Percentiles rank a stretch among this genome's conserved stretches.
phyloP scores from a whole-genome alignment of 2,329 filamentous ascomycete species.

The Pseudocercospora fijiensis region DNA sequence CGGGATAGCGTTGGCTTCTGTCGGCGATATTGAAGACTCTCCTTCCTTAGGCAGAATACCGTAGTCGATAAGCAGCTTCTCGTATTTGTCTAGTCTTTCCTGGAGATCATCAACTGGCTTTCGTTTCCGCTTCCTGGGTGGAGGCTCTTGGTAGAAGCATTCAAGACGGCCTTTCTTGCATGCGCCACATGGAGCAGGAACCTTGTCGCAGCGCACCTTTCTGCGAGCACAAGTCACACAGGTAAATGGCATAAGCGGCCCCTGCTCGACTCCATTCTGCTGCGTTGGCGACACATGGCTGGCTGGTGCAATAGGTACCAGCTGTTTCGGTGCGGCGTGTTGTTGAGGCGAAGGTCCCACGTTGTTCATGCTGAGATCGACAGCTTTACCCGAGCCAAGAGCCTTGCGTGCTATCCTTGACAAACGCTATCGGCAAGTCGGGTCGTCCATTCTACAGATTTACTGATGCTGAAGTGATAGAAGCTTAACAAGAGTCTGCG shows the following conservation, averaged over 20 bases:
- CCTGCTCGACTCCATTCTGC: constrained; percentile 11
- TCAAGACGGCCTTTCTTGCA: constrained; percentile 39
- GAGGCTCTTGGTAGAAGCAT: constrained; percentile 45
- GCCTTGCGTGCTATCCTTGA: not conserved
- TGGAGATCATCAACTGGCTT: constrained; percentile 37
- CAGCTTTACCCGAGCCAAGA: constrained; percentile 3
- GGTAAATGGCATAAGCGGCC: constrained; percentile 32
- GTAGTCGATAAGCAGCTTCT: constrained; percentile 42
- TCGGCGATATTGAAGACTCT: constrained; percentile 2
- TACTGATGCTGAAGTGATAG: not conserved
- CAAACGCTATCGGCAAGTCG: not conserved
- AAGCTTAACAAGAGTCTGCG: not conserved
- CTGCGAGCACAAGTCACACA: constrained; percentile 38
- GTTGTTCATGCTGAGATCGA: constrained; percentile 12
- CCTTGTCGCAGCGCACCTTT: constrained; percentile 44
- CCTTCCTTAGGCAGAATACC: constrained; percentile 33
- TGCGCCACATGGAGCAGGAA: constrained; percentile 33
- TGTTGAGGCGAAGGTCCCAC: not conserved
- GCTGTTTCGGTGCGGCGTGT: constrained; percentile 6
- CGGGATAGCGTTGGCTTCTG: not conserved
- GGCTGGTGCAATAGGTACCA: constrained; percentile 26
- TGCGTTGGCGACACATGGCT: constrained; percentile 2
- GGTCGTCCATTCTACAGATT: not conserved
- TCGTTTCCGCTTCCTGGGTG: constrained; percentile 43
- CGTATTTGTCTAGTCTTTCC: constrained; percentile 44